Conservation (phyloP, 495 filamentous ascomycete genomes). For the Stereocaulon alpinum region DNA sequence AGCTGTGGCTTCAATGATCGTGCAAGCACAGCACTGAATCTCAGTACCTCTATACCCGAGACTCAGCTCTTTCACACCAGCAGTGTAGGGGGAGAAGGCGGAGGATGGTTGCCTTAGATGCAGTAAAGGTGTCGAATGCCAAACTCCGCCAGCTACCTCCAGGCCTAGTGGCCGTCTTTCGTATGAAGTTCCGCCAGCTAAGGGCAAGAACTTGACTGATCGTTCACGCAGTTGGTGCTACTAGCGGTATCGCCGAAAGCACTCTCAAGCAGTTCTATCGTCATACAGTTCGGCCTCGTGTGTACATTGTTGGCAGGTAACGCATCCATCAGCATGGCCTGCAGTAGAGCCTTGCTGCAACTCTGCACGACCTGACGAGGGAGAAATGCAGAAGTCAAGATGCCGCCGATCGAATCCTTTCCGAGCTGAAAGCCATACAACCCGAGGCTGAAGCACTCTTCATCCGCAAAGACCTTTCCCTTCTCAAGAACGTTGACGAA, state of each 20-base stretch:
- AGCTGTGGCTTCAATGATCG: too few species aligned
- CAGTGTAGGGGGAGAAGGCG: neutral
- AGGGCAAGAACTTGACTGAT: constrained; percentile 4
- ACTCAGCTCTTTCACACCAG: neutral
- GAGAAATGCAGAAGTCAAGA: constrained; percentile 10
- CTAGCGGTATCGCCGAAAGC: constrained; percentile 32
- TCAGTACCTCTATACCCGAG: too few species aligned
- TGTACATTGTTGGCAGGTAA: constrained; percentile 31
- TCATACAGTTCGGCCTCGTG: constrained; percentile 24
- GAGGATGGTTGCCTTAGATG: constrained; percentile 35
- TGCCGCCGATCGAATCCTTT: constrained; percentile 34
- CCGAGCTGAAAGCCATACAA: constrained; percentile 39
- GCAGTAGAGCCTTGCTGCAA: too few species aligned
- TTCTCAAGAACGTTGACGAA: constrained; percentile 47
- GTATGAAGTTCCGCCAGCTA: constrained; percentile 21
- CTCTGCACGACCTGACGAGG: neutral
- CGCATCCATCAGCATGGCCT: neutral
- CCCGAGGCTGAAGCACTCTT: constrained; percentile 42
- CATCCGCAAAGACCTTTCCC: constrained; percentile 39
- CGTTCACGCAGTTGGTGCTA: constrained; percentile 32
- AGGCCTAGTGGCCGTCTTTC: constrained; percentile 44
- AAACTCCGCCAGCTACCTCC: constrained; percentile 34
- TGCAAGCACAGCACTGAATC: too few species aligned
- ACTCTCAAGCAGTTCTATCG: constrained; percentile 28
- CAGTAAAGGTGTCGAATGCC: constrained; percentile 34